Evolutionary conservation across 176 grass and related monocot genomes (phyloP).

Genomic region (Oryza glumipatula): DNA sequence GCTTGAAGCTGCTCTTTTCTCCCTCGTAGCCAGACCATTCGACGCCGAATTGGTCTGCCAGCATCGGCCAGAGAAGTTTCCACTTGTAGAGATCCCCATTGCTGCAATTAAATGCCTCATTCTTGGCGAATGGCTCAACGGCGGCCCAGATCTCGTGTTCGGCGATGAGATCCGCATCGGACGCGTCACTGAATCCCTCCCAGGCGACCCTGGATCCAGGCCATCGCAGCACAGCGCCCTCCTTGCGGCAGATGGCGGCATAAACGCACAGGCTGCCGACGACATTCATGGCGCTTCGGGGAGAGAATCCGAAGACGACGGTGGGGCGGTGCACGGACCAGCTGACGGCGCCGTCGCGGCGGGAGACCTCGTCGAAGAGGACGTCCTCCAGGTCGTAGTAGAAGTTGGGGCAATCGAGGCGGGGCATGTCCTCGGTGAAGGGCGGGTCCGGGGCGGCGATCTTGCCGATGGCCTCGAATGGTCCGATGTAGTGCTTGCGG

Average conservation of each 20-base stretch:
- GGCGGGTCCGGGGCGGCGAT: constrained; percentile 45
- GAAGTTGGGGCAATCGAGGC: constrained; percentile 53
- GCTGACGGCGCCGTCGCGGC: constrained; percentile 46
- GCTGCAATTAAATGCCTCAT: constrained; percentile 85
- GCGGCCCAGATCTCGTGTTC: constrained; percentile 94
- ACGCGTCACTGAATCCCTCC: constrained; percentile 74
- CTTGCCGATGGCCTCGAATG: constrained; percentile 39
- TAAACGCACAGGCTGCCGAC: constrained; percentile 79
- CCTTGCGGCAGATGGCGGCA: constrained; percentile 79
- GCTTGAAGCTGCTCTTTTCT: constrained; percentile 63
- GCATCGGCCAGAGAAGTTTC: constrained; percentile 74
- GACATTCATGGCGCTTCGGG: constrained; percentile 70
- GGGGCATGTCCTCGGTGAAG: constrained; percentile 61
- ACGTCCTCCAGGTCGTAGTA: constrained; percentile 70
- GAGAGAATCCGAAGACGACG: constrained; percentile 72
- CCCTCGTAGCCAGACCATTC: constrained; percentile 72
- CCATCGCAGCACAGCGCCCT: constrained; percentile 61
- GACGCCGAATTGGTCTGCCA: constrained; percentile 71
- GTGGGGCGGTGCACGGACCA: constrained; percentile 80
- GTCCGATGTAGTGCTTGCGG: constrained; percentile 67
- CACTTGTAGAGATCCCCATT: constrained; percentile 90
- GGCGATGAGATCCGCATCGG: constrained; percentile 78
- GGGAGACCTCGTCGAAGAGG: constrained; percentile 50
- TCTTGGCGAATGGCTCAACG: constrained; percentile 77
- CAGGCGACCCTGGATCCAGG: constrained; percentile 50